Conservation (phyloP, 257 asterid species). For the Echium plantagineum region DNA sequence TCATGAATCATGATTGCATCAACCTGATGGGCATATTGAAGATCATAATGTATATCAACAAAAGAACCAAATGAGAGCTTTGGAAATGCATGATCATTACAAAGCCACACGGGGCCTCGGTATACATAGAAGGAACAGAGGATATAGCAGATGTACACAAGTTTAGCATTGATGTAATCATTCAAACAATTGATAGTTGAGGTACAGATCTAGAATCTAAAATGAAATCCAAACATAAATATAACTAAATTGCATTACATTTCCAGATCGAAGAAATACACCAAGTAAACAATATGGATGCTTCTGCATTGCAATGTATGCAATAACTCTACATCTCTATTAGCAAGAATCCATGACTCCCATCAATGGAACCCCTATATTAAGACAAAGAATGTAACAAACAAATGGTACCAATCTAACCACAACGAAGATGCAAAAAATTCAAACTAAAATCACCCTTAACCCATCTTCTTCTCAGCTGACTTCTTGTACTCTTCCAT, state of each 20-base stretch:
- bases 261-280: constrained; percentile 4
- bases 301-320: constrained; percentile 5
- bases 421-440: background rate
- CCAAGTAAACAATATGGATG: constrained; percentile 11
- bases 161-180: background rate
- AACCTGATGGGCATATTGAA: too few relatives aligned
- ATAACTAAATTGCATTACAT: constrained; percentile 2
- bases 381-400: background rate
- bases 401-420: constrained; percentile 9
- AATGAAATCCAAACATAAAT: constrained; percentile 6
- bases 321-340: background rate
- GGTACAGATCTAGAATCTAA: background rate
- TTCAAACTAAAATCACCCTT: constrained; percentile 10
- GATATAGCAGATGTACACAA: background rate
- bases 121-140: background rate
- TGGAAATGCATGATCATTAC: too few relatives aligned
- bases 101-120: too few relatives aligned
- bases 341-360: background rate
- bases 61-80: too few relatives aligned
- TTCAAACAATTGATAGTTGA: background rate
- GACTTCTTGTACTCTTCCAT: constrained; percentile 47
- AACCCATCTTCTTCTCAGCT: constrained; percentile 21
- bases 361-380: background rate
- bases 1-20: too few relatives aligned
- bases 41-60: too few relatives aligned